phyloP scores from a whole-genome alignment of 2,329 filamentous ascomycete genomes.

The Ophiostoma ips region DNA sequence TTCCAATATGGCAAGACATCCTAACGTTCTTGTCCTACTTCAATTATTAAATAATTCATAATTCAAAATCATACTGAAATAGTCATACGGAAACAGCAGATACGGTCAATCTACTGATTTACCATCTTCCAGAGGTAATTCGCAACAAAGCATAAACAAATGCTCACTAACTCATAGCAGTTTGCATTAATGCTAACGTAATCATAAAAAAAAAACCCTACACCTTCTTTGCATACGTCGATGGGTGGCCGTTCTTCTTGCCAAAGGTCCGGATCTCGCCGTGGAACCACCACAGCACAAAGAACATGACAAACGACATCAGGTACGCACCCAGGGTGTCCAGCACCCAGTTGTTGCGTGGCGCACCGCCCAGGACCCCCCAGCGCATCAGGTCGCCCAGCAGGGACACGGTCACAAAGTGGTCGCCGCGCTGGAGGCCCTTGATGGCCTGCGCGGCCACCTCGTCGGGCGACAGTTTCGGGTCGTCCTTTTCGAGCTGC shows the following conservation, averaged over 20 bases:
- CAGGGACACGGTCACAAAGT: constrained; percentile 62
- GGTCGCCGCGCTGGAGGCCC: constrained; percentile 68
- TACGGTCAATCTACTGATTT: no score
- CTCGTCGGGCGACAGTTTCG: constrained; percentile 60
- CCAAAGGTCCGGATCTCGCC: constrained; percentile 42
- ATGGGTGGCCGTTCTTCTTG: constrained; percentile 45
- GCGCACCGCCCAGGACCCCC: constrained; percentile 37
- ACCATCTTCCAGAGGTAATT: no score
- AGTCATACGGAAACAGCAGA: no score
- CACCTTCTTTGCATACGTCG: constrained; percentile 22
- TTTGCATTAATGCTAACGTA: no score
- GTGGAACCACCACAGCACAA: constrained; percentile 42
- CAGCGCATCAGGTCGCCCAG: constrained; percentile 61
- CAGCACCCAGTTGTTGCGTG: constrained; percentile 44
- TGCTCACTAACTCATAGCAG: no score
- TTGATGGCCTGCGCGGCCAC: constrained; percentile 58
- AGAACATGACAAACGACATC: constrained; percentile 40
- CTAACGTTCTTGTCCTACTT: no score
- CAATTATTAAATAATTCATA: no score
- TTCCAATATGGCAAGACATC: no score
- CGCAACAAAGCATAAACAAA: no score
- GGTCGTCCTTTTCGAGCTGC: constrained; percentile 70
- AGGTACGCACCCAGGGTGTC: constrained; percentile 45
- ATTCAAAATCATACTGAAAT: no score
- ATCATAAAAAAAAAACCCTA: neutral